Evolutionary conservation across 169 alveolate species (phyloP).

Genomic region (Plasmodium yoelii): DNA sequence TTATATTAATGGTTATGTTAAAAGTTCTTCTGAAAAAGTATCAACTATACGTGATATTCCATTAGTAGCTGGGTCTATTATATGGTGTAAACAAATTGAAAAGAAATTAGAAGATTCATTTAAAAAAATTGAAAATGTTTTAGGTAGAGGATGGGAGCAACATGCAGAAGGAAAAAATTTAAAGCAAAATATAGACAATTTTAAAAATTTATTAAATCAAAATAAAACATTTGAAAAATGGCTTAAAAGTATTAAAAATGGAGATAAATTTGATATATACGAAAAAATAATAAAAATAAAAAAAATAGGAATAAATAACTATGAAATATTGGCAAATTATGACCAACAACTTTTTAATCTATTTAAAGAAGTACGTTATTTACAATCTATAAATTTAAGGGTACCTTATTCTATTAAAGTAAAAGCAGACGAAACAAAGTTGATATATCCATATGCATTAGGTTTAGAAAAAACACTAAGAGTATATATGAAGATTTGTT

Average conservation of each 20-base stretch:
- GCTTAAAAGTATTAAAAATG: constrained; percentile 65
- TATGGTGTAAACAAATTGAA: constrained; percentile 95
- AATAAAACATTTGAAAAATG: constrained; percentile 80
- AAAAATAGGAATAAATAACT: constrained; percentile 62
- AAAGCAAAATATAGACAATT: constrained; percentile 93
- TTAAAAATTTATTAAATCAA: constrained; percentile 89
- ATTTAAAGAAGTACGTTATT: constrained; percentile 86
- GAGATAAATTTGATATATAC: constrained; percentile 74
- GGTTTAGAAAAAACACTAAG: constrained; percentile 90
- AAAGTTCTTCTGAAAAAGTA: constrained; percentile 91
- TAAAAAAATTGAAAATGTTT: constrained; percentile 90
- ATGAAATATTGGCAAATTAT: constrained; percentile 82
- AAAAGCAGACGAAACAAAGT: constrained; percentile 93
- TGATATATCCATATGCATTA: constrained; percentile 89
- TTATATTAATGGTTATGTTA: constrained; percentile 91
- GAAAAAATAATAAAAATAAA: constrained; percentile 71
- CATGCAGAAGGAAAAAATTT: constrained; percentile 94
- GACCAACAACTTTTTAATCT: constrained; percentile 75
- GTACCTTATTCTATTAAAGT: constrained; percentile 92
- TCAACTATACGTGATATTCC: constrained; percentile 95
- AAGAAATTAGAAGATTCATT: constrained; percentile 88
- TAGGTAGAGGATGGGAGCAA: constrained; percentile 96
- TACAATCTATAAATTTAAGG: constrained; percentile 87
- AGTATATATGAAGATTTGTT: constrained; percentile 84
- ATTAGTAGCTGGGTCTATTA: constrained; percentile 93